A percentile compares a stretch with the other conserved stretches of the same genome.
These are phyloP conservation scores for Geosmithia putterillii DNA, from an alignment of 2,329 filamentous ascomycete species.

Conservation along the genomic window DNA sequence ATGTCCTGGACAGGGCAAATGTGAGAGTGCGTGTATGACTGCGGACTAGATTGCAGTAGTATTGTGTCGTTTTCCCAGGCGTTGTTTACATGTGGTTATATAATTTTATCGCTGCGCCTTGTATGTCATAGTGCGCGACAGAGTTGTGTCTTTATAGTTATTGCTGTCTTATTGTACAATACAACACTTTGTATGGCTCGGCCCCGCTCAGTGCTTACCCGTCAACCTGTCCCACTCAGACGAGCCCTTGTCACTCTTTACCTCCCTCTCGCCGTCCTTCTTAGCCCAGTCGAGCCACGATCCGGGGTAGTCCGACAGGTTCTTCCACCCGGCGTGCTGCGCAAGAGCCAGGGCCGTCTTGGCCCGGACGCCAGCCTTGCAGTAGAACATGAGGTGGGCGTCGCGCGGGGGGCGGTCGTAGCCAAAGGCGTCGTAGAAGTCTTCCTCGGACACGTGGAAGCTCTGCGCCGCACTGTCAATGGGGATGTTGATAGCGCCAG, in stretches of 20 bases:
- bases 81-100: not conserved
- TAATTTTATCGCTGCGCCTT: no score
- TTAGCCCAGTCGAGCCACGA: constrained; percentile 75
- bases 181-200: not conserved
- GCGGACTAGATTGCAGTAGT: not conserved
- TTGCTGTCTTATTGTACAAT: not conserved
- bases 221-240: not conserved
- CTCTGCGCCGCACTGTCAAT: constrained; percentile 66
- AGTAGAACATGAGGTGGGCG: constrained; percentile 70
- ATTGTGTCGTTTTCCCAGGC: not conserved
- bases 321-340: constrained; percentile 59
- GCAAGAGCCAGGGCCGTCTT: constrained; percentile 67
- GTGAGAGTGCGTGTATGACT: not conserved
- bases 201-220: not conserved
- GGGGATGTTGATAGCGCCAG: constrained; percentile 71
- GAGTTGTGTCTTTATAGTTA: not conserved
- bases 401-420: constrained; percentile 52
- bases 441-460: constrained; percentile 61
- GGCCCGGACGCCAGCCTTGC: constrained; percentile 80
- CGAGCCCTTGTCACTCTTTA: constrained; percentile 10
- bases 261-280: constrained; percentile 45
- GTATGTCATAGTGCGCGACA: not conserved
- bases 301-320: constrained; percentile 60
- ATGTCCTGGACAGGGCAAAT: no score
- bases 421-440: constrained; percentile 75